Conservation (phyloP, 768 basidiomycete genomes). For the Amanita muscaria region DNA sequence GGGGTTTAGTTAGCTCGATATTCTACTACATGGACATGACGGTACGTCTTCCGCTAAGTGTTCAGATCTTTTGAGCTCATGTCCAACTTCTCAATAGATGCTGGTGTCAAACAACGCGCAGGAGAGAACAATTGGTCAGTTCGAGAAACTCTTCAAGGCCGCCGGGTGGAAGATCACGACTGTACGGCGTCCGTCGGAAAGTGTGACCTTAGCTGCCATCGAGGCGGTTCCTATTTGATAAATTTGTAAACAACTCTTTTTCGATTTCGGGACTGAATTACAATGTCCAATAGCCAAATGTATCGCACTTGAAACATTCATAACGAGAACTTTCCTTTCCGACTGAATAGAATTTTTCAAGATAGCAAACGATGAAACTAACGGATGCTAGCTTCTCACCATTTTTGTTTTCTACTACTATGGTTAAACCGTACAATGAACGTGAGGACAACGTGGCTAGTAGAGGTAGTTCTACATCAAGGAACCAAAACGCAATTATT, state of each 20-base stretch:
- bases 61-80: too few relatives aligned
- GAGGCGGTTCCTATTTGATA: slow-evolving; percentile 21
- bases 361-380: too few relatives aligned
- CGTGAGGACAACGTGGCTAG: too few relatives aligned
- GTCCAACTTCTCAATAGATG: slow-evolving; percentile 23
- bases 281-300: too few relatives aligned
- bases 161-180: slow-evolving; percentile 27
- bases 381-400: too few relatives aligned
- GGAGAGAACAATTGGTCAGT: slow-evolving; percentile 29
- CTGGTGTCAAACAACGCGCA: slow-evolving; percentile 28
- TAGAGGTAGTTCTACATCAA: slow-evolving; percentile 78
- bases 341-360: too few relatives aligned
- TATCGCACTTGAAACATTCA: too few relatives aligned
- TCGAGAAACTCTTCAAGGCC: slow-evolving; percentile 19
- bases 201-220: slow-evolving; percentile 15
- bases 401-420: too few relatives aligned
- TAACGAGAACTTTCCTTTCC: too few relatives aligned
- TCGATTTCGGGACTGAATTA: too few relatives aligned
- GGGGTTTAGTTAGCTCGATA: slow-evolving; percentile 29
- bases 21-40: slow-evolving; percentile 26
- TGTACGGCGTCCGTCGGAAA: slow-evolving; percentile 16
- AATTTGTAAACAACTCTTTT: too few relatives aligned
- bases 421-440: too few relatives aligned
- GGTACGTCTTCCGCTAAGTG: slow-evolving; percentile 18
- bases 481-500: slow-evolving; percentile 79